Evolutionary conservation across 2,329 filamentous ascomycete genomes (phyloP).

Genomic region (Aspergillus tanneri): DNA sequence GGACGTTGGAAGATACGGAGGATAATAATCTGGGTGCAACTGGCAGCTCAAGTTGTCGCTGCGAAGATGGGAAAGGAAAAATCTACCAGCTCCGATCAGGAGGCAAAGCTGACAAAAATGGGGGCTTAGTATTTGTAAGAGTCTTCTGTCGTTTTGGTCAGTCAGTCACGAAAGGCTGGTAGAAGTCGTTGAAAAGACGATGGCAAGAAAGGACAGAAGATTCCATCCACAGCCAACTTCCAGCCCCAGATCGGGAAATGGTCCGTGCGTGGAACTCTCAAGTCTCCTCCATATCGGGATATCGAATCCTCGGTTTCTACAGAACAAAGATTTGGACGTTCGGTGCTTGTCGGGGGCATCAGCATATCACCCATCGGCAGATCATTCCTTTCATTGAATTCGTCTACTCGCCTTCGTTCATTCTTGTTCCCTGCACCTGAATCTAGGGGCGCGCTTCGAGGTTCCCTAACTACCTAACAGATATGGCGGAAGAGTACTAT

Average conservation of each 20-base stretch:
- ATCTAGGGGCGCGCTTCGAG: too few relatives aligned
- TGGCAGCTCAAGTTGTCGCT: not conserved
- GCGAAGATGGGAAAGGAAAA: not conserved
- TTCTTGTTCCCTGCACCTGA: not conserved
- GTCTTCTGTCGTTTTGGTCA: not conserved
- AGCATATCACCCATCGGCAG: too few relatives aligned
- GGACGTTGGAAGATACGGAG: too few relatives aligned
- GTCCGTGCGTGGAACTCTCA: conserved; percentile 26
- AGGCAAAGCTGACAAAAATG: not conserved
- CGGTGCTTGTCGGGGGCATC: too few relatives aligned
- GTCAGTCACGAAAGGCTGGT: conserved; percentile 1
- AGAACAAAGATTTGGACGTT: too few relatives aligned
- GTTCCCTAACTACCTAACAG: not conserved
- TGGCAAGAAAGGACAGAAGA: conserved; percentile 36
- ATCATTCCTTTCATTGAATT: too few relatives aligned
- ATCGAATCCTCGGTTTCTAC: too few relatives aligned
- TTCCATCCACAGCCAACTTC: conserved; percentile 7
- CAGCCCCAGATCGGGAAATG: conserved; percentile 43
- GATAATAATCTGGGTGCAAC: too few relatives aligned
- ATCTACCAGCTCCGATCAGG: not conserved
- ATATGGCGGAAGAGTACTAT: conserved; percentile 22
- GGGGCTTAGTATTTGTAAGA: not conserved
- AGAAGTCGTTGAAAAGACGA: conserved; percentile 15
- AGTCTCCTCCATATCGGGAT: conserved; percentile 11
- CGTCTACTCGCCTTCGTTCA: not conserved